Base-by-base conservation (phyloP, 202 grass and related monocot species). In the Hordeum pubiflorum region DNA sequence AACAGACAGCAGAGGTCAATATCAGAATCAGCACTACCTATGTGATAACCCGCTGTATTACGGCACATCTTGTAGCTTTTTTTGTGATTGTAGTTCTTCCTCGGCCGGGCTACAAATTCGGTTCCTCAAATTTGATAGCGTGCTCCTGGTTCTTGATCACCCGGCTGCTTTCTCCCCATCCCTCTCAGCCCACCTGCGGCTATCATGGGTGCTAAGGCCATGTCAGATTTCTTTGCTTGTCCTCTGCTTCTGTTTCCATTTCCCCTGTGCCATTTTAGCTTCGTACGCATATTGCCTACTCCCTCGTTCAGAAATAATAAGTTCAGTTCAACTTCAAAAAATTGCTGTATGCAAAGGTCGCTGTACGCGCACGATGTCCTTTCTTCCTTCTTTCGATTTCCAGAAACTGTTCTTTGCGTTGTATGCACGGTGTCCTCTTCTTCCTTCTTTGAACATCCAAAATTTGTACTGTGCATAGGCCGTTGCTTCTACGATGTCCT, bases 221-320 rank as follows among this genome's bases (percentile, higher is more conserved):
- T 81, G 82, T 85, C 54, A 85, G 82, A 32, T 65, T 85, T 78
- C 14, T 58, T 74, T 65, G 31, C 71, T 65, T 72, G 56, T 10
- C 44, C 27, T 15, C 18, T 63, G 23, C 43, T 63, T 63, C 41
- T 33, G 44, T 11, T 61, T 64, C 55, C 17, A 78, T 24, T 71
- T 65, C 3, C 26, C 26, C 8, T 66, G 7, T 23, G n/a, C 17
- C 9, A 14, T 74, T 82, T 33, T 72, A 48, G 57, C 52, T 34
- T 77, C 10, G 10, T 24, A 38, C 3, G 6, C 14, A 24, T 78
- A 9, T 55, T 63, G 9, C 9, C 33, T 14, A n/a, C 48, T 58
- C 33, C 37, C 7, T 48, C 44, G 57, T 44, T 36, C 24, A 56
- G 41, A 83, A 33, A 68, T 32, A 64, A 20, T 58, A 72, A n/a